phyloP scores from a whole-genome alignment of 768 basidiomycete species.

The Boletus pseudopeckii region DNA sequence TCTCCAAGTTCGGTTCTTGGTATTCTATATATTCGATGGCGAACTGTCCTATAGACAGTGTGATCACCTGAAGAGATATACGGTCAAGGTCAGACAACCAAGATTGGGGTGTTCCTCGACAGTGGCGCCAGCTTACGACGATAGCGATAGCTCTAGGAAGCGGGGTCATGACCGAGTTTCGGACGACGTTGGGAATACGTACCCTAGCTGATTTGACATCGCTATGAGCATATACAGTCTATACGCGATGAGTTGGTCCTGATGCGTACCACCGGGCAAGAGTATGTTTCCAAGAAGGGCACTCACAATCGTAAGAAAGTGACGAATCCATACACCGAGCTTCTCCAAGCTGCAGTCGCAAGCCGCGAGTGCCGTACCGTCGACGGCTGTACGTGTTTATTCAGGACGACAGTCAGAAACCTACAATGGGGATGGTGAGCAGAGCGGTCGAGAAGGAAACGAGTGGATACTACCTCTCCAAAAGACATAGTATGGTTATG shows the following conservation, averaged over 20 bases:
- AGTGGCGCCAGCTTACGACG: conserved; percentile 16
- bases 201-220: conserved; percentile 73
- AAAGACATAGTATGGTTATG: conserved; percentile 45
- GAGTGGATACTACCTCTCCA: conserved; percentile 56
- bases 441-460: not conserved
- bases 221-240: conserved; percentile 72
- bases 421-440: conserved; percentile 31
- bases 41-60: conserved; percentile 59
- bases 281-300: not conserved
- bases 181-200: conserved; percentile 26
- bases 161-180: conserved; percentile 6
- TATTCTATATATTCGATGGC: conserved; percentile 38
- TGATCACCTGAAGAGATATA: conserved; percentile 42
- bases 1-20: conserved; percentile 14
- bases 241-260: not conserved
- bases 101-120: not conserved
- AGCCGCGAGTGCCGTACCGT: conserved; percentile 40
- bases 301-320: conserved; percentile 61
- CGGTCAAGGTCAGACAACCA: not conserved
- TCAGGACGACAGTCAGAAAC: conserved; percentile 46
- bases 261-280: not conserved
- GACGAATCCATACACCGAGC: conserved; percentile 53
- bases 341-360: conserved; percentile 49
- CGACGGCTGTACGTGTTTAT: conserved; percentile 48
- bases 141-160: conserved; percentile 22